Evolutionary conservation across 164 flowering plant genomes (phyloP).

Genomic region (Tinospora cordifolia): DNA sequence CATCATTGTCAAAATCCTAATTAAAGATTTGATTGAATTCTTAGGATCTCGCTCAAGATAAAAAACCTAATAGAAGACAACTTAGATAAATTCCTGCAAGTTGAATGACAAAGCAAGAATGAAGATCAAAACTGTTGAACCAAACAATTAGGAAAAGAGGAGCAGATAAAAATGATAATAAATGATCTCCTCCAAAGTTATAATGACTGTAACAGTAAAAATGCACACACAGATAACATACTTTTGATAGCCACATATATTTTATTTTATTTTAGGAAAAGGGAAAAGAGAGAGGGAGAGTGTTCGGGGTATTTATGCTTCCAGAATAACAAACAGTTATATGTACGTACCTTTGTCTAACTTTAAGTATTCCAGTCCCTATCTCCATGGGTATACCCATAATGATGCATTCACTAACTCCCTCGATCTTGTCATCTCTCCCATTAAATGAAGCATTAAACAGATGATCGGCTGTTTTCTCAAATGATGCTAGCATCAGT

Average conservation of each 20-base stretch:
- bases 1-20: not conserved
- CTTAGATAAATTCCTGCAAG: not conserved
- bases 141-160: too few relatives aligned
- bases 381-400: conserved; percentile 89
- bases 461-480: conserved; percentile 70
- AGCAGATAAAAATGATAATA: too few relatives aligned
- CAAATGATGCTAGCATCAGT: conserved; percentile 84
- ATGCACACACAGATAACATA: not conserved
- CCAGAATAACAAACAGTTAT: not conserved
- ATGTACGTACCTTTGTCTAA: conserved; percentile 51
- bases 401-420: conserved; percentile 89
- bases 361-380: conserved; percentile 86
- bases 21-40: not conserved
- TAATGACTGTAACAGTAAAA: not conserved
- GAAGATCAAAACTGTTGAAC: too few relatives aligned
- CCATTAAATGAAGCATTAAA: conserved; percentile 69
- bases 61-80: not conserved
- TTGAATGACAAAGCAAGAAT: not conserved
- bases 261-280: not conserved
- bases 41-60: not conserved
- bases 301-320: not conserved
- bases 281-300: not conserved
- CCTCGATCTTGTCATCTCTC: conserved; percentile 64
- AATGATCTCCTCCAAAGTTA: too few relatives aligned
- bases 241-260: not conserved